phyloP scores from a whole-genome alignment of 2,329 filamentous ascomycete genomes.

The Pyrenophora graminea region DNA sequence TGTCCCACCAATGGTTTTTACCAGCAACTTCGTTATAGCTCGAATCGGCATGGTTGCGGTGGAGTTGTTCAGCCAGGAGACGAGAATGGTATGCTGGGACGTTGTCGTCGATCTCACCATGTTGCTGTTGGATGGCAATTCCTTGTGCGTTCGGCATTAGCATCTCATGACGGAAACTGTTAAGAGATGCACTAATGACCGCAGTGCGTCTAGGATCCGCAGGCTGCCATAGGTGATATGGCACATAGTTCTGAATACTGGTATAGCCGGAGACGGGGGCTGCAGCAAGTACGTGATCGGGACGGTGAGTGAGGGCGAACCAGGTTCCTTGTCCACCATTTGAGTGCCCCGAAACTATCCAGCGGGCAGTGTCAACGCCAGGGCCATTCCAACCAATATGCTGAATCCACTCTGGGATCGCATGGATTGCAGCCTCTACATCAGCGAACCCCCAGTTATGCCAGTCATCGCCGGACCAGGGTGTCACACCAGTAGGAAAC shows the following conservation, averaged over 20 bases:
- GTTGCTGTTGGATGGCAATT: constrained; percentile 61
- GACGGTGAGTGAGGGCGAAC: constrained; percentile 60
- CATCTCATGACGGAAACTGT: constrained; percentile 60
- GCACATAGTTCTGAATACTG: constrained; percentile 63
- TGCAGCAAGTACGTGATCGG: constrained; percentile 61
- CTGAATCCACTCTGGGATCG: constrained; percentile 58
- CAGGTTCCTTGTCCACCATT: constrained; percentile 65
- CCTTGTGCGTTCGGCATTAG: constrained; percentile 57
- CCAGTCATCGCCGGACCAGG: constrained; percentile 66
- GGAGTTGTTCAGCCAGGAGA: constrained; percentile 56
- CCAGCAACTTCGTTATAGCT: constrained; percentile 55
- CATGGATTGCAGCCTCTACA: constrained; percentile 56
- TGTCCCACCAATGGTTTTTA: constrained; percentile 27
- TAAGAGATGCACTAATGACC: constrained; percentile 55
- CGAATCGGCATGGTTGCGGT: constrained; percentile 16
- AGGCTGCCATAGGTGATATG: constrained; percentile 60
- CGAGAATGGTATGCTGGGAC: constrained; percentile 63
- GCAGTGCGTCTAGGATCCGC: constrained; percentile 56
- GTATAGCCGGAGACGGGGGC: constrained; percentile 63
- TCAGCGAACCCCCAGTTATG: constrained; percentile 63
- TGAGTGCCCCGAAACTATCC: constrained; percentile 62
- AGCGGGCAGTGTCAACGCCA: constrained; percentile 51
- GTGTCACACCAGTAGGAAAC: constrained; percentile 61
- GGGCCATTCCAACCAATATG: constrained; percentile 55
- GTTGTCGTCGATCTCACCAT: constrained; percentile 62